phyloP scores from a whole-genome alignment of 2,329 filamentous ascomycete species.

The Trichoderma semiorbis region DNA sequence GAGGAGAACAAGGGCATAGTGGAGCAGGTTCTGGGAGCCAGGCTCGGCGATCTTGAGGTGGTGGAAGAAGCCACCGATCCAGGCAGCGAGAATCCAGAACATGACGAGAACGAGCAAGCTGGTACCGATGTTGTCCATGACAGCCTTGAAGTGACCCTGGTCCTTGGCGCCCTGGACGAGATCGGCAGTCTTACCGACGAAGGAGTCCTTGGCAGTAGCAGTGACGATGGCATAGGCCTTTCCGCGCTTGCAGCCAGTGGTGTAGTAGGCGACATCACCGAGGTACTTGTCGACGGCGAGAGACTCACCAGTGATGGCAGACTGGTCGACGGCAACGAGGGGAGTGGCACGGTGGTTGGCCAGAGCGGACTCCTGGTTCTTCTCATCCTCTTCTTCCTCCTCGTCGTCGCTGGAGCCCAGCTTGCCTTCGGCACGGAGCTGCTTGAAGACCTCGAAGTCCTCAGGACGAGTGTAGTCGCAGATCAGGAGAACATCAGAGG shows the following conservation, averaged over 20 bases:
- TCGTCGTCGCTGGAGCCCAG: constrained; percentile 11
- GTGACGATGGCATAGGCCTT: constrained; percentile 80
- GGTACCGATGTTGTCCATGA: constrained; percentile 82
- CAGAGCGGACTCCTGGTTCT: constrained; percentile 5
- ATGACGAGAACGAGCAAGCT: constrained; percentile 76
- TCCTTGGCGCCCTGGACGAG: constrained; percentile 73
- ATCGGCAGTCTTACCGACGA: constrained; percentile 83
- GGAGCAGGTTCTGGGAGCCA: constrained; percentile 54
- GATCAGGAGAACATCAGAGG: constrained; percentile 81
- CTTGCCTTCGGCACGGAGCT: constrained; percentile 16
- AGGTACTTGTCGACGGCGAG: constrained; percentile 86
- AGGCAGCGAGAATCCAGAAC: constrained; percentile 75
- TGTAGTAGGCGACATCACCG: constrained; percentile 77
- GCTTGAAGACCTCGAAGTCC: constrained; percentile 23
- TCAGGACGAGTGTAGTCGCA: constrained; percentile 82
- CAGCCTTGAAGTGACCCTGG: constrained; percentile 85
- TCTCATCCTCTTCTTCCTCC: neutral
- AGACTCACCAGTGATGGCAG: constrained; percentile 86
- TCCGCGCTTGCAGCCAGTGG: constrained; percentile 86
- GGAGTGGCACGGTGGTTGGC: constrained; percentile 8
- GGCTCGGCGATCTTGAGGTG: constrained; percentile 68
- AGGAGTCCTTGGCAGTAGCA: constrained; percentile 83
- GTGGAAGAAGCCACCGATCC: constrained; percentile 84
- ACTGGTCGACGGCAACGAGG: constrained; percentile 66
- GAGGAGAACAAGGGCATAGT: constrained; percentile 83